A percentile compares a stretch with the other conserved stretches of the same genome.
Evolutionary conservation across 176 grass and related monocot genomes (phyloP).

Genomic region (Puccinellia tenuiflora): DNA sequence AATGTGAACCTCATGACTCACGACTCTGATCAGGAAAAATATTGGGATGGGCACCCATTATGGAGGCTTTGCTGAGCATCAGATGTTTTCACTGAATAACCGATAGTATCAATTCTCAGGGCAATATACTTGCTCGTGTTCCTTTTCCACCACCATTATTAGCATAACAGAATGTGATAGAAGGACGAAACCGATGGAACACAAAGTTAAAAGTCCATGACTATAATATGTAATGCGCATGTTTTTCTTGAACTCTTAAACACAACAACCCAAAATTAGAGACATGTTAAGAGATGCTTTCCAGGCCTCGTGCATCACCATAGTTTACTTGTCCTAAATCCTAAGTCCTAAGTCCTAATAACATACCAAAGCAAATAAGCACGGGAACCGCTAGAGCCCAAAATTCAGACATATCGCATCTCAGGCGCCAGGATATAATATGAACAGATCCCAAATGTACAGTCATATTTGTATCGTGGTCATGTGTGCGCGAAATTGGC

Average conservation of each 20-base stretch:
- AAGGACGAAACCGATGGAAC: not conserved
- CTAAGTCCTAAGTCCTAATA: not conserved
- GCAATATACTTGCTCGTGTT: not conserved
- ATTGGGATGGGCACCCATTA: not conserved
- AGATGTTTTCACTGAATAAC: not conserved
- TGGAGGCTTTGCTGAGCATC: not conserved
- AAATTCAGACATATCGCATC: not conserved
- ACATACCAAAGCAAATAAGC: not conserved
- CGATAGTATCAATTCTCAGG: not conserved
- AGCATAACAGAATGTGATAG: not conserved
- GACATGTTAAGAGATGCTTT: not conserved
- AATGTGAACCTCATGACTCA: not conserved
- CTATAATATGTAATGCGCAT: not conserved
- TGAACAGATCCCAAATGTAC: not conserved
- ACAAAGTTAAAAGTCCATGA: not conserved
- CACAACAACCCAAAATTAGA: not conserved
- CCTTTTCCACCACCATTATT: not conserved
- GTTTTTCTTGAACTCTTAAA: not conserved
- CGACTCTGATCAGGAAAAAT: not conserved
- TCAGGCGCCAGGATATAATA: not conserved
- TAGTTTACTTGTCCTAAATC: not conserved
- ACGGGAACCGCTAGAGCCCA: not conserved
- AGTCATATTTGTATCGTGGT: not conserved
- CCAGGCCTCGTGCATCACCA: not conserved
- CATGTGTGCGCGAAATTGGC: not conserved